Percentiles rank a stretch among this genome's conserved stretches.
Conservation (phyloP, 306 rosid genomes). For the Lathyrus aphaca region DNA sequence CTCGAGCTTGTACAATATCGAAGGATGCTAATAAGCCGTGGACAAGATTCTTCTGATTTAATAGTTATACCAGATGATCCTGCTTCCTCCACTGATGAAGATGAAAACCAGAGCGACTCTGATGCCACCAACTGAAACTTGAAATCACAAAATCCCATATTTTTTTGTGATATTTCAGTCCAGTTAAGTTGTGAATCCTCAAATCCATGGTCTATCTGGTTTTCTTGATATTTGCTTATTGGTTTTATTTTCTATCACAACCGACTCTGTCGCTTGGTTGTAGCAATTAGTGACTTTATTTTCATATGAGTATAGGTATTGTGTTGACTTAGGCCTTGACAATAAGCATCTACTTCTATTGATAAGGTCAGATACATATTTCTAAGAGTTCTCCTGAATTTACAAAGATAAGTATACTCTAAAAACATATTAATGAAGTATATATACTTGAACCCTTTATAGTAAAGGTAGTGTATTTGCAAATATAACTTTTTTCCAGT, state of each 20-base stretch:
- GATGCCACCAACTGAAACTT: conserved; percentile 37
- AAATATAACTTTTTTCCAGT: neutral
- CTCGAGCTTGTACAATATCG: conserved; percentile 40
- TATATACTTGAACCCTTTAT: neutral
- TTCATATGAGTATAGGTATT: neutral
- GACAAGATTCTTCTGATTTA: conserved; percentile 32
- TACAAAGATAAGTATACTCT: neutral
- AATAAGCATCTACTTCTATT: conserved; percentile 14
- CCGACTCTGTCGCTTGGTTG: conserved; percentile 8
- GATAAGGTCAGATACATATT: neutral
- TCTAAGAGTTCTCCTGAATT: neutral
- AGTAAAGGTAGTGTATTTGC: neutral
- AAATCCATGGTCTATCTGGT: conserved; percentile 29
- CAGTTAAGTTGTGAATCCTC: conserved; percentile 14
- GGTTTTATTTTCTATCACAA: conserved; percentile 25
- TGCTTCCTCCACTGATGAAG: conserved; percentile 28
- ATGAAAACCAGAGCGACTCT: conserved; percentile 38
- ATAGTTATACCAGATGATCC: conserved; percentile 37
- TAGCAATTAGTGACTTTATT: neutral
- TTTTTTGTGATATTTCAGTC: conserved; percentile 24
- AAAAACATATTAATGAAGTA: neutral
- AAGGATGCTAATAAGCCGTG: conserved; percentile 6
- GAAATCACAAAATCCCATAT: conserved; percentile 13
- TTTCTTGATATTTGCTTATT: conserved; percentile 19
- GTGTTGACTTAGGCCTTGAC: conserved; percentile 19